These are phyloP conservation scores for Ambrosiella xylebori DNA, from an alignment of 2,329 filamentous ascomycete genomes.

Conservation along the genomic window DNA sequence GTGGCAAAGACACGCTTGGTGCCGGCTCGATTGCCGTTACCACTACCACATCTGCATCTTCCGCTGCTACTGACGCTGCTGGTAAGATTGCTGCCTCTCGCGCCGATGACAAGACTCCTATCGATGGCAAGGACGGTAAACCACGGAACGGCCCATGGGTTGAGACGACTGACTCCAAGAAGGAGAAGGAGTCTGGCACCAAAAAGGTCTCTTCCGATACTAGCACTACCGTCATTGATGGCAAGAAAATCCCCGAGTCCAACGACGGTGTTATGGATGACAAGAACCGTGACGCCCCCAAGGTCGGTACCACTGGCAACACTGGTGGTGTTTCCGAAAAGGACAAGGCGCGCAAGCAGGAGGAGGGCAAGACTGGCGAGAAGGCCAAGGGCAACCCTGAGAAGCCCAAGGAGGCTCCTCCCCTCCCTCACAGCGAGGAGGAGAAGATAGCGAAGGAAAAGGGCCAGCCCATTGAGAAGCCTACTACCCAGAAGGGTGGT, in stretches of 20 bases:
- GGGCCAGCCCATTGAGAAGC: constrained; percentile 21
- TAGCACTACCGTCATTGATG: constrained; percentile 38
- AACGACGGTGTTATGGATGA: constrained; percentile 90
- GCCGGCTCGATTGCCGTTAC: background rate
- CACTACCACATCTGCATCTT: background rate
- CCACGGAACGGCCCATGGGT: constrained; percentile 77
- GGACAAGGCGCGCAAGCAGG: constrained; percentile 53
- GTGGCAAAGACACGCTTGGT: background rate
- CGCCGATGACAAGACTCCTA: constrained; percentile 56
- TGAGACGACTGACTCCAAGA: constrained; percentile 29
- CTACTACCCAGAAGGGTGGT: constrained; percentile 11
- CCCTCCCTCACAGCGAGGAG: constrained; percentile 64
- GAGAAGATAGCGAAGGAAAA: constrained; percentile 37
- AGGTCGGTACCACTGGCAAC: constrained; percentile 73
- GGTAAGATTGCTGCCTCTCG: constrained; percentile 7
- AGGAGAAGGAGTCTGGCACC: constrained; percentile 16
- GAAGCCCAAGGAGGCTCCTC: constrained; percentile 70
- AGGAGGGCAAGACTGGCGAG: constrained; percentile 47
- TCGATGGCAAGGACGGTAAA: constrained; percentile 86
- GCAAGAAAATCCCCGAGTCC: constrained; percentile 42
- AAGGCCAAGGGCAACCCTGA: constrained; percentile 60
- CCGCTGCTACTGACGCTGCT: background rate
- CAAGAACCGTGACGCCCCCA: constrained; percentile 54
- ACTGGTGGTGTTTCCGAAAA: constrained; percentile 83
- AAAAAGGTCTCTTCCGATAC: constrained; percentile 24